A percentile compares a stretch with the other conserved stretches of the same genome.
Evolutionary conservation across 495 filamentous ascomycete genomes (phyloP).

Genomic region (Neurospora sp.): DNA sequence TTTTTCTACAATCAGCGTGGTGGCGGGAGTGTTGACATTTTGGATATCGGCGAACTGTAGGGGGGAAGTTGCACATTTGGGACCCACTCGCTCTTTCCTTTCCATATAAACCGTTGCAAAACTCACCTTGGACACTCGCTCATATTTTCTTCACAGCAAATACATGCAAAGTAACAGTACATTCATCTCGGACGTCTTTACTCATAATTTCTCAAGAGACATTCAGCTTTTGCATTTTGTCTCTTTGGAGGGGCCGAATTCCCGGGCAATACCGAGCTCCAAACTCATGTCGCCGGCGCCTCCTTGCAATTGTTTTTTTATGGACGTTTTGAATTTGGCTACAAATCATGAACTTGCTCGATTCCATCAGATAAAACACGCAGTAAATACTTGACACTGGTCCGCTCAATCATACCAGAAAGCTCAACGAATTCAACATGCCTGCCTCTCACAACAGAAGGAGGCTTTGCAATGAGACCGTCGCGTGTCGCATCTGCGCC

Average conservation of each 20-base stretch:
- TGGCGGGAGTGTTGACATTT: background rate
- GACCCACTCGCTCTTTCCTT: background rate
- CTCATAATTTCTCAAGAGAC: fast-evolving
- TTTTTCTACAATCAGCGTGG: background rate
- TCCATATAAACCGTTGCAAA: background rate
- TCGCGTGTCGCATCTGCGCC: background rate
- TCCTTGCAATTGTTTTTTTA: background rate
- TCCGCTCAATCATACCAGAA: background rate
- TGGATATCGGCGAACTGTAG: background rate
- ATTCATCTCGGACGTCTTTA: background rate
- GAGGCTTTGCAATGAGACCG: background rate
- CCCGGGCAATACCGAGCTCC: background rate
- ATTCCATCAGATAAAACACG: background rate
- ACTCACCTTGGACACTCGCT: background rate
- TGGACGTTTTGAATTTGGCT: background rate
- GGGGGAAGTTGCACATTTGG: background rate
- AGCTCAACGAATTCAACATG: background rate
- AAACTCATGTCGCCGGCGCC: background rate
- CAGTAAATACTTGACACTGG: background rate
- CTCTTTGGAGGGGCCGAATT: background rate
- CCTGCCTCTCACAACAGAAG: background rate
- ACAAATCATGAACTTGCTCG: background rate
- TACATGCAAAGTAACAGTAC: background rate
- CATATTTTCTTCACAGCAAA: background rate
- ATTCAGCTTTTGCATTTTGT: background rate